Conservation (phyloP, 331 rosid species). For the Pyrus hybrid region DNA sequence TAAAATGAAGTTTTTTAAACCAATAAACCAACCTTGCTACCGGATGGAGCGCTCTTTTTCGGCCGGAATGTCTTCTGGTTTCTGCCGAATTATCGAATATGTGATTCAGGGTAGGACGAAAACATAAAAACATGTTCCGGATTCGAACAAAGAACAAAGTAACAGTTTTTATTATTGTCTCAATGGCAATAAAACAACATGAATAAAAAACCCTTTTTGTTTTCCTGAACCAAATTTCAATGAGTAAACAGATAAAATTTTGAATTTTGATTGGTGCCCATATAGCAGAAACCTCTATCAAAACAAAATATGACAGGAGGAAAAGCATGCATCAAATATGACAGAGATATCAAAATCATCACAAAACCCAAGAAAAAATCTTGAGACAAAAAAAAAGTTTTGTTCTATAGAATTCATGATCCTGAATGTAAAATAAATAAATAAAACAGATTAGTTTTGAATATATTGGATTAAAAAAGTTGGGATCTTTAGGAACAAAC, state of each 20-base stretch:
- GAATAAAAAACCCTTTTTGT: no score
- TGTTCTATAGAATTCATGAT: background rate
- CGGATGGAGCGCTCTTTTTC: conserved; percentile 68
- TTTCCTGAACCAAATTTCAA: background rate
- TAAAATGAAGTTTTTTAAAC: no score
- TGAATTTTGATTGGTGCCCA: background rate
- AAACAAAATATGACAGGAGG: background rate
- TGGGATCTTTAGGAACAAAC: conserved; percentile 11
- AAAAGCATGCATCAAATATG: background rate
- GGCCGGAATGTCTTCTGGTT: conserved; percentile 80
- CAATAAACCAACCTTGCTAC: conserved; percentile 48
- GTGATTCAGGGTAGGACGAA: background rate
- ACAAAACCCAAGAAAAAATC: background rate
- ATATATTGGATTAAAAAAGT: background rate
- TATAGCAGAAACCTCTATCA: background rate
- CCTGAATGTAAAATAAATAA: background rate
- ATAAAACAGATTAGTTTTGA: background rate
- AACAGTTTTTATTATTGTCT: no score
- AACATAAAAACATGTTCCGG: background rate
- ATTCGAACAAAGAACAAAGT: background rate
- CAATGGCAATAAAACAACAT: no score
- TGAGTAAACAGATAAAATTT: background rate
- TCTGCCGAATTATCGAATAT: conserved; percentile 27
- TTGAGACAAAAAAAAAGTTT: background rate
- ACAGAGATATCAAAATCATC: background rate